A percentile compares a stretch with the other conserved stretches of the same genome.
These are phyloP conservation scores for Kluyveromyces starmeri DNA, from an alignment of 805 yeast genomes.

Conservation along the genomic window DNA sequence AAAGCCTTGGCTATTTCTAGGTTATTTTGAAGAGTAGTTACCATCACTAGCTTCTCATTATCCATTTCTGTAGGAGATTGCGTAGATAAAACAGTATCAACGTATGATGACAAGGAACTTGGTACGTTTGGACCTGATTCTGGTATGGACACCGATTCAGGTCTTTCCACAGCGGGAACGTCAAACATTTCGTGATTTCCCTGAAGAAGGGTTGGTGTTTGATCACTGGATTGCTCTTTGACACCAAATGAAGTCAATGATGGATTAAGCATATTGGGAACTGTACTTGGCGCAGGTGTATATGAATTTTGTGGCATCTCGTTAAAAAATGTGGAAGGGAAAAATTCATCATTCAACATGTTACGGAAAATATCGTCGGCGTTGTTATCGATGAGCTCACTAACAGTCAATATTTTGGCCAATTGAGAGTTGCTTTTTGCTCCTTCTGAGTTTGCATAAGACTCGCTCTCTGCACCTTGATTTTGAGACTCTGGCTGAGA, in stretches of 20 bases:
- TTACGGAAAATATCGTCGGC: neutral
- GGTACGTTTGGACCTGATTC: neutral
- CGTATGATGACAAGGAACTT: neutral
- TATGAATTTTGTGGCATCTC: constrained; percentile 5
- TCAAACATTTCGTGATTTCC: neutral
- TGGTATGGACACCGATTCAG: neutral
- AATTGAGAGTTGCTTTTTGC: neutral
- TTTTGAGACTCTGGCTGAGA: neutral
- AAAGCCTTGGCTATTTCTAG: constrained; percentile 27
- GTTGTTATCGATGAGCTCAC: constrained; percentile 4
- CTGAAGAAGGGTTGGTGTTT: neutral
- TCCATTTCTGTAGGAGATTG: constrained; percentile 1
- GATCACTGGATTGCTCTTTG: neutral
- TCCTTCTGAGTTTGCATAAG: neutral
- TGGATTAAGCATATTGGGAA: neutral
- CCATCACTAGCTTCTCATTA: constrained; percentile 8
- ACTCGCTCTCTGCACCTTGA: neutral
- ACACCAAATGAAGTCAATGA: constrained; percentile 1
- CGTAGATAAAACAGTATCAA: neutral
- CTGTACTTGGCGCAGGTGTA: constrained; percentile 6
- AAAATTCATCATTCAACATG: constrained; percentile 1
- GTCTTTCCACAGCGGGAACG: neutral
- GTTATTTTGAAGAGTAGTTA: constrained; percentile 17
- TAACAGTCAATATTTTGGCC: neutral
- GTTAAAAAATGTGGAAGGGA: neutral